These are phyloP conservation scores for Fistulifera solaris DNA, from an alignment of 108 stramenopile species.

Conservation along the genomic window DNA sequence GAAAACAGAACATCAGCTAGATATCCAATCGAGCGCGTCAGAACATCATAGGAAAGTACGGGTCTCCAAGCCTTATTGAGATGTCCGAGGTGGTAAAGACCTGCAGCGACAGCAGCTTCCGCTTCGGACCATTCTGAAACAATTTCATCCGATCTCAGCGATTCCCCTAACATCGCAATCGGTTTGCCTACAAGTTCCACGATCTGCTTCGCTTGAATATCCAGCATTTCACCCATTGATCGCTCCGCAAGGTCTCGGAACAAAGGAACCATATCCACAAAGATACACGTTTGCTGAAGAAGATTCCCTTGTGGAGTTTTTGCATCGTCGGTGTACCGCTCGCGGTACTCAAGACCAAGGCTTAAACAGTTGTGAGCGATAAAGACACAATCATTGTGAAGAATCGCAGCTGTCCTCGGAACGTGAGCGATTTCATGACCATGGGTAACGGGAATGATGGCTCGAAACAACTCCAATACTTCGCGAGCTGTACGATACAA, in stretches of 20 bases:
- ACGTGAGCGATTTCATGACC: constrained; percentile 51
- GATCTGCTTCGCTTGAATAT: constrained; percentile 53
- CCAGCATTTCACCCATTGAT: constrained; percentile 63
- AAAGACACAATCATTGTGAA: constrained; percentile 75
- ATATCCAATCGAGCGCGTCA: constrained; percentile 53
- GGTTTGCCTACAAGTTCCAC: constrained; percentile 49
- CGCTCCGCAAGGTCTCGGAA: constrained; percentile 71
- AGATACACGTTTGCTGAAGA: constrained; percentile 53
- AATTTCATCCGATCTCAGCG: constrained; percentile 57
- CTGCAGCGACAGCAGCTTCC: constrained; percentile 64
- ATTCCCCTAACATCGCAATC: constrained; percentile 31
- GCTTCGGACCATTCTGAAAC: constrained; percentile 78
- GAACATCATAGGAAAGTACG: constrained; percentile 43
- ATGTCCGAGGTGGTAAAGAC: constrained; percentile 62
- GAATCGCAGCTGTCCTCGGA: constrained; percentile 69
- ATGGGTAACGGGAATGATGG: constrained; percentile 58
- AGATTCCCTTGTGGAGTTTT: constrained; percentile 5
- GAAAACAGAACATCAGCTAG: constrained; percentile 57
- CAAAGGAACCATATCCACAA: constrained; percentile 77
- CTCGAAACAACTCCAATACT: constrained; percentile 63
- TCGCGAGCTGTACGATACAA: constrained; percentile 62
- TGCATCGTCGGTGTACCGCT: constrained; percentile 28
- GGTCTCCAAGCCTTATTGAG: constrained; percentile 59
- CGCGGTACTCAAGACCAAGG: constrained; percentile 69
- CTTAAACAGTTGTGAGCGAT: constrained; percentile 63